phyloP scores from a whole-genome alignment of 2,329 filamentous ascomycete species.

The Sarocladium brachiariae region DNA sequence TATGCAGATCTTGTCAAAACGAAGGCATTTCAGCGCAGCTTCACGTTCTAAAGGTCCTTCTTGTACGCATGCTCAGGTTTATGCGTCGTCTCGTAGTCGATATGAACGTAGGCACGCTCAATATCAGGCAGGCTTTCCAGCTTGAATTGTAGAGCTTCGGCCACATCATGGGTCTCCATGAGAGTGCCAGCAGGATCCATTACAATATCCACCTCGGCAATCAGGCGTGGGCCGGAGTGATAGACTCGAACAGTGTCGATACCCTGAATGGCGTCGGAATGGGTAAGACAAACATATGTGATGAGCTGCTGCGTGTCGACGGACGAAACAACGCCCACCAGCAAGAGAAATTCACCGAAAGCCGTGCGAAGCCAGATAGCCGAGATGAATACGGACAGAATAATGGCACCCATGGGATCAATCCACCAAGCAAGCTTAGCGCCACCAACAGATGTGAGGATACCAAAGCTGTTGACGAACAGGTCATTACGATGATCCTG shows the following conservation, averaged over 20 bases:
- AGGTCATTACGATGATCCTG: constrained; percentile 96
- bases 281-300: constrained; percentile 86
- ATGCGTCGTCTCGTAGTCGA: constrained; percentile 94
- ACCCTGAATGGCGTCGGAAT: constrained; percentile 70
- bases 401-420: constrained; percentile 83
- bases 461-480: constrained; percentile 91
- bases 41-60: constrained; percentile 45
- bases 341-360: constrained; percentile 79
- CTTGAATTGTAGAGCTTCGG: constrained; percentile 90
- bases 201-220: constrained; percentile 94
- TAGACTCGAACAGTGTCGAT: constrained; percentile 96
- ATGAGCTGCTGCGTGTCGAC: constrained; percentile 86
- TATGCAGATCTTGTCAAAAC: neutral
- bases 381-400: constrained; percentile 73
- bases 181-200: constrained; percentile 74
- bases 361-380: constrained; percentile 78
- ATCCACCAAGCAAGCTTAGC: constrained; percentile 90
- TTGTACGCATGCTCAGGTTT: constrained; percentile 73
- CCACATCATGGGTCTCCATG: constrained; percentile 79
- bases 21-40: neutral
- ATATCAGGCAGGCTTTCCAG: constrained; percentile 86
- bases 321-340: constrained; percentile 83
- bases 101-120: constrained; percentile 91
- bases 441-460: constrained; percentile 86
- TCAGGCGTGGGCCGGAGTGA: constrained; percentile 79